A percentile compares a stretch with the other conserved stretches of the same genome.
These are phyloP conservation scores for Penicillium fuscoglaucum DNA, from an alignment of 2,329 filamentous ascomycete genomes.

Conservation along the genomic window DNA sequence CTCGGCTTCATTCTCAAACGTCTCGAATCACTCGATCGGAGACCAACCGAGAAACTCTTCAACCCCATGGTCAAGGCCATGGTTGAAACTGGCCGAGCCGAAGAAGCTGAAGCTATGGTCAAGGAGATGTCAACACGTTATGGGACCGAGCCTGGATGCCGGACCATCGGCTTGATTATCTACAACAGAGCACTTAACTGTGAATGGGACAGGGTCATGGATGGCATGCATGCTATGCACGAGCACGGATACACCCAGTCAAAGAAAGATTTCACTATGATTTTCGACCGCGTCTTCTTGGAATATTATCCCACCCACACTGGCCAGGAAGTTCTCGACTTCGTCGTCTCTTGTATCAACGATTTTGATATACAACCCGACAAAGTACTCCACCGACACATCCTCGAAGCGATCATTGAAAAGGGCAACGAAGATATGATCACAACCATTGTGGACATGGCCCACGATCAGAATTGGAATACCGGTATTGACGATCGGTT, in stretches of 20 bases:
- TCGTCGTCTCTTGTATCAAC: slow-evolving; percentile 38
- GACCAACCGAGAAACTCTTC: slow-evolving; percentile 41
- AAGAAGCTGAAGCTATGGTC: slow-evolving; percentile 39
- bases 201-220: slow-evolving; percentile 44
- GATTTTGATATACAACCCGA: slow-evolving; percentile 41
- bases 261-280: slow-evolving; percentile 31
- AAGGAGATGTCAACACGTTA: slow-evolving; percentile 37
- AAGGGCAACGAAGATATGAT: slow-evolving; percentile 39
- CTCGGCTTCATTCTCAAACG: slow-evolving; percentile 33
- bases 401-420: slow-evolving; percentile 43
- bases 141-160: slow-evolving; percentile 31
- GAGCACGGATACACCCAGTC: slow-evolving; percentile 32
- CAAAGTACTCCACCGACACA: slow-evolving; percentile 41
- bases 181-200: slow-evolving; percentile 39
- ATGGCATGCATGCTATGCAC: slow-evolving; percentile 42
- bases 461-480: slow-evolving; percentile 35
- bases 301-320: slow-evolving; percentile 44
- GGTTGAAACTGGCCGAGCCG: slow-evolving; percentile 38
- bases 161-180: slow-evolving; percentile 40
- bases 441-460: slow-evolving; percentile 33
- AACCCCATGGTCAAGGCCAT: slow-evolving; percentile 44
- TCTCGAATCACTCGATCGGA: slow-evolving; percentile 32
- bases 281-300: slow-evolving; percentile 44
- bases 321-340: slow-evolving; percentile 36
- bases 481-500: slow-evolving; percentile 32